phyloP scores from a whole-genome alignment of 1,284 basidiomycete species.

The Quambalaria eucalypti region DNA sequence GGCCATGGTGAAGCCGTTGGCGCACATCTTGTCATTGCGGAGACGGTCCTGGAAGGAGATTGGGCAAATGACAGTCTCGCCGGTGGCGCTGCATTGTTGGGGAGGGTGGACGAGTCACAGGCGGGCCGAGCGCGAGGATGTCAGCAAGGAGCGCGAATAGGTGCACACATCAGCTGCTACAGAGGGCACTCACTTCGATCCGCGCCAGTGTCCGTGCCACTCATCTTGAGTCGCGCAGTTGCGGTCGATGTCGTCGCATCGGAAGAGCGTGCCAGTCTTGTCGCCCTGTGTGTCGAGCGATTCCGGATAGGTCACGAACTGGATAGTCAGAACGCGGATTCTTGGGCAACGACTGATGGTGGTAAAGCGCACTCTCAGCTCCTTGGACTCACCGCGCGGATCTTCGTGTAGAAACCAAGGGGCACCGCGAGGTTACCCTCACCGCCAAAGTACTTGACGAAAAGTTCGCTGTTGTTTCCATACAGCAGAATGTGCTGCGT shows the following conservation, averaged over 20 bases:
- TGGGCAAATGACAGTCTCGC: constrained; percentile 48
- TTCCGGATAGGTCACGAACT: neutral
- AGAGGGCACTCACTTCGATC: constrained; percentile 41
- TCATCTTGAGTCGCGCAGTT: constrained; percentile 40
- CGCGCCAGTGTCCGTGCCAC: constrained; percentile 50
- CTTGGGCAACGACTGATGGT: neutral
- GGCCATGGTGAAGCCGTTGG: constrained; percentile 45
- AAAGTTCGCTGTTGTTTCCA: constrained; percentile 44
- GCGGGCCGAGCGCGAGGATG: neutral
- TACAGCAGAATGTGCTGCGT: constrained; percentile 43
- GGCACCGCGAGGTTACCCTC: constrained; percentile 34
- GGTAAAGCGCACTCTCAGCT: neutral
- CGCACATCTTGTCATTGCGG: constrained; percentile 34
- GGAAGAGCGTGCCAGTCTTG: constrained; percentile 15
- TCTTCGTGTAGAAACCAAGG: neutral
- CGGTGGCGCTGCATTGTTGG: no score
- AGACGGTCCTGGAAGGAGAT: constrained; percentile 20
- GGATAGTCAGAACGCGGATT: neutral
- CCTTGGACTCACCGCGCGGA: neutral
- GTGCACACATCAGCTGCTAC: no score
- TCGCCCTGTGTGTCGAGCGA: constrained; percentile 8
- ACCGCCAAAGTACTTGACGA: constrained; percentile 48
- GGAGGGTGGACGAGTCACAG: neutral
- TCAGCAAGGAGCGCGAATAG: no score
- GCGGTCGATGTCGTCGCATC: constrained; percentile 49